Conservation (phyloP, 345 rosid genomes). For the Salix purpurea region DNA sequence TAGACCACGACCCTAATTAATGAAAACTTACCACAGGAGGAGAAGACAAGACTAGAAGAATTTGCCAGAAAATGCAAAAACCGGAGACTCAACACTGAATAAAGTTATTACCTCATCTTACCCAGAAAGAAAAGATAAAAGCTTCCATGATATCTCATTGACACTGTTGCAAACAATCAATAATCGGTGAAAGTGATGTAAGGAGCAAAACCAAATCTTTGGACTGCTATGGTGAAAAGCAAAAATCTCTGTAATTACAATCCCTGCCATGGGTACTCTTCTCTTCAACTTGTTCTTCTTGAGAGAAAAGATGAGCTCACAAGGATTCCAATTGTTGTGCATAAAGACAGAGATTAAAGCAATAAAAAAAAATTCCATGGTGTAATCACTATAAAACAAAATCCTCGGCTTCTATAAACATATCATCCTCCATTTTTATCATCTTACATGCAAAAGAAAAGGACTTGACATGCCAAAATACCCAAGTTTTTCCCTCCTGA, state of each 20-base stretch:
- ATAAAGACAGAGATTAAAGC: neutral
- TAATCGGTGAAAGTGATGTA: neutral
- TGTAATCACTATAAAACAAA: conserved; percentile 5
- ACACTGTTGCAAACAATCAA: neutral
- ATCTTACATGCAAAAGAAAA: neutral
- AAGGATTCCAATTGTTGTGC: neutral
- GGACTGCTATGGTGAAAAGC: neutral
- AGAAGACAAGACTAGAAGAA: conserved; percentile 1
- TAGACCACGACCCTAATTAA: neutral
- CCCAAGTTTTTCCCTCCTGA: conserved; percentile 47
- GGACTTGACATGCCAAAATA: conserved; percentile 39
- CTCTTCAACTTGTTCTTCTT: neutral
- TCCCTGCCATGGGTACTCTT: neutral
- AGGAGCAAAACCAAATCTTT: neutral
- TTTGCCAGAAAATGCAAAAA: conserved; percentile 7
- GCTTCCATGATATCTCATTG: neutral
- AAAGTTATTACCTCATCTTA: neutral
- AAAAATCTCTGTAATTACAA: conserved; percentile 13
- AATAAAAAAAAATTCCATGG: neutral
- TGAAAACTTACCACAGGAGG: conserved; percentile 1
- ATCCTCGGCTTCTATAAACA: conserved; percentile 19
- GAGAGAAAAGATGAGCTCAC: neutral
- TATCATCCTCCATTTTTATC: conserved; percentile 1
- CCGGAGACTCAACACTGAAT: neutral
- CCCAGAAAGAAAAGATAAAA: neutral